Evolutionary conservation across 345 rosid species (phyloP).

Genomic region (Syzygium jambos): DNA sequence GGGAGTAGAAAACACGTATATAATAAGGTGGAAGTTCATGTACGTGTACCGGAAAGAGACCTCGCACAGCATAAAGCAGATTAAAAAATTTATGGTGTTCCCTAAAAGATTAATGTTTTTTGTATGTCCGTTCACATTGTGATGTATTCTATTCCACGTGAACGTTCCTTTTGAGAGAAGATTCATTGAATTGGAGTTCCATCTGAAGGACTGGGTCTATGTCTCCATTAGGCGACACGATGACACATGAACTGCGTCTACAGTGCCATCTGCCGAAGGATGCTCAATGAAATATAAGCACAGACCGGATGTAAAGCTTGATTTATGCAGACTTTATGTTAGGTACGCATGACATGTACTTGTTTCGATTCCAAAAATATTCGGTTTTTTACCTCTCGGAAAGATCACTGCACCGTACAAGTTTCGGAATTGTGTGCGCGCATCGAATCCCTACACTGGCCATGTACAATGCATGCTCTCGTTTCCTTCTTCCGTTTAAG

Average conservation of each 20-base stretch:
- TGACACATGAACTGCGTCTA: background rate
- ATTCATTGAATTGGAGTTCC: background rate
- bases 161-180: background rate
- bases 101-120: background rate
- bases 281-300: background rate
- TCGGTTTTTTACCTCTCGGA: background rate
- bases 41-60: background rate
- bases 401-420: background rate
- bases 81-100: background rate
- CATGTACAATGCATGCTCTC: background rate
- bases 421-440: fast-evolving
- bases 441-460: background rate
- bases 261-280: background rate
- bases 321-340: background rate
- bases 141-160: background rate
- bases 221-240: background rate
- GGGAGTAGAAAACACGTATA: background rate
- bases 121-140: background rate
- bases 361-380: background rate
- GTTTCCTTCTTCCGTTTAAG: background rate
- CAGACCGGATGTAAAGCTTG: background rate
- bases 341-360: background rate
- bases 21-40: background rate
- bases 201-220: background rate
- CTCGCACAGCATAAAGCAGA: background rate